Base-by-base conservation (phyloP, 108 stramenopile genomes). In the Nitzschia palea region DNA sequence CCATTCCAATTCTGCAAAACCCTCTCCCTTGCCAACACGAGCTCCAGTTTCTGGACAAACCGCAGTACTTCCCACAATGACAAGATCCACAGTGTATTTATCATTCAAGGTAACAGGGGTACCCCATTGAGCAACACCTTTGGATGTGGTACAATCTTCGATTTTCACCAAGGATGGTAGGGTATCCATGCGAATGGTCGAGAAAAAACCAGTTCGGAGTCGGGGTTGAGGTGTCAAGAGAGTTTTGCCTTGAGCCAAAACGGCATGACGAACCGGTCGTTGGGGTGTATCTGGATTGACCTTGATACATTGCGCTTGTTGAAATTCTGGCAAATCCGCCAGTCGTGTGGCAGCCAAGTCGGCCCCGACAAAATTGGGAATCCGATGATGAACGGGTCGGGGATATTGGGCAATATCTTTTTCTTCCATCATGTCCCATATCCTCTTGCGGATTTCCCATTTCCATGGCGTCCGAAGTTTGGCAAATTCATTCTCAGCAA, bases 1-100 rank as follows among this genome's bases (percentile, higher is more conserved):
- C 87, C 87, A 88, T 66, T 88, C 87, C n/a, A 88, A 43, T 63
- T 88, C 87, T 20, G 87, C 87, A 62, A 88, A 88, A 1, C 87
- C 87, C 63, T 85, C 87, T 27, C 87, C 87, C 67, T 88, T 88
- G 0, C 87, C 87, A 5, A 88, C 87, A 17, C 87, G 66, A 32
- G 87, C 84, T 31, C 87, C 87, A n/a, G 82, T 85, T 43, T 67
- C 64, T 1, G 87, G 84, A 57, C 87, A 88, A 5, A 88, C 87
- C 2, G 87, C 87, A n/a, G 87, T 85, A 50, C 79, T 80, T 1
- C 87, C 87, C 1, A 88, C 87, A 25, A 88, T 78, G 6, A 88
- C 87, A 50, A 88, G 44, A 56, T 85, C 87, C 0, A 88, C 87
- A 12, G 57, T 83, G 68, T 88, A 84, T 40, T 62, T 57, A 57